Evolutionary conservation across 768 basidiomycete species (phyloP).

Genomic region (Auricularia auricula-judae): DNA sequence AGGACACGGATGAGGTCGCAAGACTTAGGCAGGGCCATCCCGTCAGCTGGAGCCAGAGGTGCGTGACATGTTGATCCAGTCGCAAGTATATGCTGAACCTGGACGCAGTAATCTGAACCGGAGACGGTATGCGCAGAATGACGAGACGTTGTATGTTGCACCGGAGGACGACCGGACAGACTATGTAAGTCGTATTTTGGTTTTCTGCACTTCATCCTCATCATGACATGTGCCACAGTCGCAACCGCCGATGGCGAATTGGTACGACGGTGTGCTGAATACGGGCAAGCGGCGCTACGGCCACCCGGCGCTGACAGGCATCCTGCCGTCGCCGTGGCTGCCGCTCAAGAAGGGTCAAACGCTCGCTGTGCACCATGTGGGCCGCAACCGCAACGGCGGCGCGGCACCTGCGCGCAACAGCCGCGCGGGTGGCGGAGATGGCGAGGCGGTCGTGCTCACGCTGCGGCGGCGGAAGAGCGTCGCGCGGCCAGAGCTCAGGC

Average conservation of each 20-base stretch:
- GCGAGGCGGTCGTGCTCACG: slow-evolving; percentile 67
- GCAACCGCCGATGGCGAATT: slow-evolving; percentile 94
- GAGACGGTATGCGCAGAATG: slow-evolving; percentile 82
- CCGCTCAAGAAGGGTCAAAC: slow-evolving; percentile 78
- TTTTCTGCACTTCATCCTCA: slow-evolving; percentile 1
- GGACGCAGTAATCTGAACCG: slow-evolving; percentile 63
- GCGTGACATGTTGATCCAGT: slow-evolving; percentile 8
- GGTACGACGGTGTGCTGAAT: slow-evolving; percentile 87
- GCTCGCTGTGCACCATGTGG: slow-evolving; percentile 39
- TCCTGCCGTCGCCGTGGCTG: slow-evolving; percentile 89
- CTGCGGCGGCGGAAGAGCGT: slow-evolving; percentile 62
- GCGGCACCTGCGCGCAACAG: slow-evolving; percentile 13
- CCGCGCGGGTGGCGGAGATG: slow-evolving; percentile 12
- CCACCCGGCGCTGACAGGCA: slow-evolving; percentile 89
- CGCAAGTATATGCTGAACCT: slow-evolving; percentile 1
- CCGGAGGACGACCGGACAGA: slow-evolving; percentile 89
- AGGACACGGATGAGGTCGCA: slow-evolving; percentile 69
- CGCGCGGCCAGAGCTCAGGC: slow-evolving; percentile 25
- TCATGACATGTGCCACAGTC: slow-evolving; percentile 26
- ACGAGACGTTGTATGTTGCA: slow-evolving; percentile 90
- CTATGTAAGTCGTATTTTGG: slow-evolving; percentile 41
- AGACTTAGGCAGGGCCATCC: slow-evolving; percentile 72
- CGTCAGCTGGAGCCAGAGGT: slow-evolving; percentile 86
- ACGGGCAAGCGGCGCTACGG: slow-evolving; percentile 93
- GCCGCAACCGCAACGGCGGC: slow-evolving; percentile 3